Percentiles rank a stretch among this genome's conserved stretches.
These are phyloP conservation scores for Perilla frutescens DNA, from an alignment of 257 asterid species.

Conservation along the genomic window DNA sequence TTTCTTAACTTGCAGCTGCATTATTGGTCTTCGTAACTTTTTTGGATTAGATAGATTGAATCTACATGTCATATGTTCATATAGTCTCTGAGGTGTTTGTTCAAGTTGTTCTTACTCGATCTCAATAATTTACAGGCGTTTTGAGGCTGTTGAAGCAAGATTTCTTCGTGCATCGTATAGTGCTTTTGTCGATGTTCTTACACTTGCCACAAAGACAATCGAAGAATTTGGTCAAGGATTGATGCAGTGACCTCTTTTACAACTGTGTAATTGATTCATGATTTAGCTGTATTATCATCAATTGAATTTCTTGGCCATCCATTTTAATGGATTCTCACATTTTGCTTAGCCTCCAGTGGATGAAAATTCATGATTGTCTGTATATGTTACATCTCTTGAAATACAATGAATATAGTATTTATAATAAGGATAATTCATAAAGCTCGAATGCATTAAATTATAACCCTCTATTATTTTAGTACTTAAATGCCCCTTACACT, in stretches of 20 bases:
- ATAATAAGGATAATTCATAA: no score
- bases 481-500: no score
- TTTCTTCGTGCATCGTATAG: slow-evolving; percentile 88
- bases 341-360: no score
- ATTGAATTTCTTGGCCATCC: not conserved
- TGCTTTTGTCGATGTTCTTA: slow-evolving; percentile 79
- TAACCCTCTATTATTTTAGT: no score
- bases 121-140: slow-evolving; percentile 55
- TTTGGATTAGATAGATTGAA: no score
- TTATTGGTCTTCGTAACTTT: no score
- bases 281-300: not conserved
- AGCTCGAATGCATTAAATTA: no score
- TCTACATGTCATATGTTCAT: no score
- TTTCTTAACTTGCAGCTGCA: not conserved
- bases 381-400: no score
- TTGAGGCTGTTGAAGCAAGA: slow-evolving; percentile 88
- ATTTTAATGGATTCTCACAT: no score
- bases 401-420: no score
- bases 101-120: not conserved
- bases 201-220: slow-evolving; percentile 75
- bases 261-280: not conserved
- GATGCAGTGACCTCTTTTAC: slow-evolving; percentile 33
- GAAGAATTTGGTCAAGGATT: slow-evolving; percentile 69
- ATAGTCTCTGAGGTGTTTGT: not conserved
- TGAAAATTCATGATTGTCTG: no score